Percentiles rank a stretch among this genome's conserved stretches.
These are phyloP conservation scores for Blastobotrys buckinghamii DNA, from an alignment of 1,139 yeast genomes.

Conservation along the genomic window DNA sequence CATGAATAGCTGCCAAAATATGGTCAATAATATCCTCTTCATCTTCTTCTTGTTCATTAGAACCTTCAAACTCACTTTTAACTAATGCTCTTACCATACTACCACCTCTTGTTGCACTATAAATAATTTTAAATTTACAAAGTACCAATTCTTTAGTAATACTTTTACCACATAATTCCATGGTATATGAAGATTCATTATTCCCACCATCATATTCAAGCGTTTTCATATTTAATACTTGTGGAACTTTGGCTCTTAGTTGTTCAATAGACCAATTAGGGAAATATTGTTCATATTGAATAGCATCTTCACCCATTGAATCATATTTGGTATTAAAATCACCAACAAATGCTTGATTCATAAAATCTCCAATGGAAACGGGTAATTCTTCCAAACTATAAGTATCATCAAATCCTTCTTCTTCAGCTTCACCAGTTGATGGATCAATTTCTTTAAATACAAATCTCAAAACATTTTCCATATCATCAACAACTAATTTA, in stretches of 20 bases:
- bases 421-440: constrained; percentile 69
- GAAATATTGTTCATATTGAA: constrained; percentile 58
- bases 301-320: constrained; percentile 44
- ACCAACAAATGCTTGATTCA: constrained; percentile 71
- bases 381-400: constrained; percentile 83
- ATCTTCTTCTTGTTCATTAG: constrained; percentile 19
- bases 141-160: constrained; percentile 69
- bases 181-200: constrained; percentile 53
- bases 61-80: constrained; percentile 49
- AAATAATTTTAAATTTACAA: constrained; percentile 60
- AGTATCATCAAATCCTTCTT: constrained; percentile 90
- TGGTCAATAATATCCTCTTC: no score
- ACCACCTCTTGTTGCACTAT: constrained; percentile 61
- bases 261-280: constrained; percentile 43
- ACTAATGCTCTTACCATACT: constrained; percentile 74
- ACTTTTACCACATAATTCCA: constrained; percentile 81
- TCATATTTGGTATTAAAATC: constrained; percentile 73
- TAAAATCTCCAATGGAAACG: constrained; percentile 74
- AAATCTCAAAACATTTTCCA: constrained; percentile 66
- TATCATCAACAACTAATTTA: constrained; percentile 42
- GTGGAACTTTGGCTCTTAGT: constrained; percentile 42
- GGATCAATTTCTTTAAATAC: constrained; percentile 78
- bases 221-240: constrained; percentile 55
- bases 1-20: not conserved
- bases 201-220: constrained; percentile 72